phyloP scores from a whole-genome alignment of 1,284 basidiomycete species.

The Cutaneotrichosporon arboriforme region DNA sequence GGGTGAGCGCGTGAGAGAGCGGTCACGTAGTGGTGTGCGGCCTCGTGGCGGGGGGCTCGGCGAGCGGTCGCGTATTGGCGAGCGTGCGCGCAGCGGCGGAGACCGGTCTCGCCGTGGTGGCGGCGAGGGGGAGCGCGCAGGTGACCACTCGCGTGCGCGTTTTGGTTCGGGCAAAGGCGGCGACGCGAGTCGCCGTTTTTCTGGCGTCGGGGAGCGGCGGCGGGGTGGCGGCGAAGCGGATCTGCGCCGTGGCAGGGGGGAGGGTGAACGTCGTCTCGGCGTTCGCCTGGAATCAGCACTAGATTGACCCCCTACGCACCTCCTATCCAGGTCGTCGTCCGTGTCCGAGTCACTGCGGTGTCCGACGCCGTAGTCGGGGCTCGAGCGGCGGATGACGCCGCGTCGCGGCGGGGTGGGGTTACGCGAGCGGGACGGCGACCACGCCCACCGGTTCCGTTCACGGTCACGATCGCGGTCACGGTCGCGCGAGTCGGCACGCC shows the following conservation, averaged over 20 bases:
- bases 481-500: background rate
- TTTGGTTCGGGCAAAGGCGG: slow-evolving; percentile 9
- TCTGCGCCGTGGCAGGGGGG: background rate
- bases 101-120: background rate
- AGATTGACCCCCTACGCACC: slow-evolving; percentile 4
- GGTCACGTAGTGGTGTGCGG: background rate
- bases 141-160: slow-evolving; percentile 7
- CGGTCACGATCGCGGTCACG: background rate
- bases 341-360: slow-evolving; percentile 4
- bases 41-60: background rate
- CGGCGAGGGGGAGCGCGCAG: slow-evolving; percentile 1
- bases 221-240: slow-evolving; percentile 3
- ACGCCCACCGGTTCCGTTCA: background rate
- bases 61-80: background rate
- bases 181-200: slow-evolving; percentile 9
- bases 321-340: background rate
- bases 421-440: background rate
- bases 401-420: background rate
- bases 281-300: slow-evolving; percentile 1
- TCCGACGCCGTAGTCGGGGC: background rate
- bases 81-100: background rate
- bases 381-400: background rate
- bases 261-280: background rate
- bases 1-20: background rate
- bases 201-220: slow-evolving; percentile 5